Evolutionary conservation across 805 yeast species (phyloP).

Genomic region (Monosporozyma unispora): DNA sequence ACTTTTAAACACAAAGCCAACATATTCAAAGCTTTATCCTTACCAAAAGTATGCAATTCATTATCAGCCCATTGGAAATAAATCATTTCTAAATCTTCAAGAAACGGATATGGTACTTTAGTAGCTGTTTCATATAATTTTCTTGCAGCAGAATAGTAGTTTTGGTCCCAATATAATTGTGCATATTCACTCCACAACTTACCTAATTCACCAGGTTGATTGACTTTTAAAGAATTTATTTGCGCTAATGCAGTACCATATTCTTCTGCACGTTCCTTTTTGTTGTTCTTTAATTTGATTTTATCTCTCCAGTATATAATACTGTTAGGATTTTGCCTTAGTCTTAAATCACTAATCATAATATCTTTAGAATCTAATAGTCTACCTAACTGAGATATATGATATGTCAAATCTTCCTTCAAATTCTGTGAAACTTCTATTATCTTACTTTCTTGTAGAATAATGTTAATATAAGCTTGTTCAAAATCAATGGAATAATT

Average conservation of each 20-base stretch:
- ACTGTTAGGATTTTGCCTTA: constrained; percentile 50
- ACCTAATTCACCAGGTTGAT: constrained; percentile 37
- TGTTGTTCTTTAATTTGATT: constrained; percentile 36
- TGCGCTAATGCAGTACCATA: constrained; percentile 57
- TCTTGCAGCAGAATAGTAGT: constrained; percentile 51
- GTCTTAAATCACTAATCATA: constrained; percentile 52
- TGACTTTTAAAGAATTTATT: constrained; percentile 51
- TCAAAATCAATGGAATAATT: constrained; percentile 55
- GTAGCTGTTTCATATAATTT: constrained; percentile 54
- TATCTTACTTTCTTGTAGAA: constrained; percentile 11
- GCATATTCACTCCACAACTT: constrained; percentile 69
- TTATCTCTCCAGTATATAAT: constrained; percentile 65
- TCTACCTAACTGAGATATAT: constrained; percentile 41
- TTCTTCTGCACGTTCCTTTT: constrained; percentile 34
- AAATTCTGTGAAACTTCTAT: constrained; percentile 11
- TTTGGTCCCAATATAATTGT: constrained; percentile 44
- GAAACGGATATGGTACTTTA: constrained; percentile 55
- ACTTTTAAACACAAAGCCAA: constrained; percentile 35
- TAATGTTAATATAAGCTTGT: constrained; percentile 5
- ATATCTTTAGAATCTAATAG: constrained; percentile 50
- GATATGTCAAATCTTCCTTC: constrained; percentile 34
- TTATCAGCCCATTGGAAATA: constrained; percentile 73
- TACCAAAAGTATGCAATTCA: constrained; percentile 46
- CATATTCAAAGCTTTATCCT: constrained; percentile 36
- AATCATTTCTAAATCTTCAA: constrained; percentile 57